Conservation (phyloP, 495 filamentous ascomycete genomes). For the Aspergillus funiculosus region DNA sequence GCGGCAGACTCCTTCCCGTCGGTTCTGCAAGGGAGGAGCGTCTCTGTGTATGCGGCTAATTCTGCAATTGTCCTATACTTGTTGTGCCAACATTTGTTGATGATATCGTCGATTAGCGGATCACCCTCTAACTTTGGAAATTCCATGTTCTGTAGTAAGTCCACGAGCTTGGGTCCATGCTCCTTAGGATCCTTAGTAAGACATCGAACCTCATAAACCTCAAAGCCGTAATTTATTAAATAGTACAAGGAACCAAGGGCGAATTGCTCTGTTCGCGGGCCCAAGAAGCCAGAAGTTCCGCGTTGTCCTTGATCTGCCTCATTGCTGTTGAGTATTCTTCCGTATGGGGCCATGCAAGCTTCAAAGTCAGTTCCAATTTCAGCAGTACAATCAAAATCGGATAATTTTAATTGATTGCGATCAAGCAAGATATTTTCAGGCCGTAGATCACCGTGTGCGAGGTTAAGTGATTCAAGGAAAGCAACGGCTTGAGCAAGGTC, state of each 20-base stretch:
- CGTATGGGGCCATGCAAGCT: conserved; percentile 27
- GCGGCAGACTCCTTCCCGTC: neutral
- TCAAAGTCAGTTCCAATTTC: conserved; percentile 26
- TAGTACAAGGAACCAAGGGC: neutral
- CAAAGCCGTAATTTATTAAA: conserved; percentile 19
- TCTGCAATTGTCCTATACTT: conserved; percentile 27
- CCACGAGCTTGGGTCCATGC: conserved; percentile 29
- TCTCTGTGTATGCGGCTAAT: conserved; percentile 24
- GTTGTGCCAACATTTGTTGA: conserved; percentile 35
- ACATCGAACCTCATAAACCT: conserved; percentile 29
- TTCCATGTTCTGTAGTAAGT: conserved; percentile 29
- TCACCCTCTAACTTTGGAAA: conserved; percentile 32
- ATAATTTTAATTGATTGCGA: conserved; percentile 20
- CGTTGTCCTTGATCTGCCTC: conserved; percentile 20
- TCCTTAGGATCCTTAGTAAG: conserved; percentile 30
- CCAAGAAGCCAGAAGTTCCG: neutral
- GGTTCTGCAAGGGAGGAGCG: conserved; percentile 10
- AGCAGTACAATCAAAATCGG: conserved; percentile 27
- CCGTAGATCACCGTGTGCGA: conserved; percentile 31
- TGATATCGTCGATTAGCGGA: conserved; percentile 31
- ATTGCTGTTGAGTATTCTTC: conserved; percentile 21
- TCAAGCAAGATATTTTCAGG: conserved; percentile 28
- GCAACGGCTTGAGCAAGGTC: conserved; percentile 33
- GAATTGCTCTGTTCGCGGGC: neutral
- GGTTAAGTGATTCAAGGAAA: conserved; percentile 34